These are phyloP conservation scores for Fraxinus angustifolia DNA, from an alignment of 305 asterid genomes.

Conservation along the genomic window DNA sequence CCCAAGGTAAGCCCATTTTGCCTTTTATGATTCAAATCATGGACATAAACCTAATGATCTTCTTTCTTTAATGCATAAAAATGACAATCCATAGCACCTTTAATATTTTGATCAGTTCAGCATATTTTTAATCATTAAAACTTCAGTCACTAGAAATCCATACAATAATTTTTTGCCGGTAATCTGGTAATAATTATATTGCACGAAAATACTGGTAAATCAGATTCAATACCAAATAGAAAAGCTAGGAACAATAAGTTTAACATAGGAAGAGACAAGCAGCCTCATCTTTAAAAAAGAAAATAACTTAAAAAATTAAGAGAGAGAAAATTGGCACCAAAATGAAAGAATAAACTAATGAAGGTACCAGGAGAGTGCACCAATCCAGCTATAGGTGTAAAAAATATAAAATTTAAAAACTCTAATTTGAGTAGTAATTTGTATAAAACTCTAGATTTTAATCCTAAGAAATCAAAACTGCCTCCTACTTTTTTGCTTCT, in stretches of 20 bases:
- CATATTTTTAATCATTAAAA: not conserved
- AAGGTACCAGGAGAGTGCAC: slow-evolving; percentile 36
- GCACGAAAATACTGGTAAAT: not conserved
- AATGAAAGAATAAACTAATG: not conserved
- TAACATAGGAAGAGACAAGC: not conserved
- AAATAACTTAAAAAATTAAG: not conserved
- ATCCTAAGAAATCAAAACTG: too few species aligned
- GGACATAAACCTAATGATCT: not conserved
- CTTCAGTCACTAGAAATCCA: not conserved
- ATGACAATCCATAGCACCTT: not conserved
- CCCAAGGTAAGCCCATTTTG: not conserved
- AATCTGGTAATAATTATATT: not conserved
- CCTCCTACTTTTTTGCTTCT: too few species aligned
- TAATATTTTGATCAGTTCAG: not conserved
- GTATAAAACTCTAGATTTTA: too few species aligned
- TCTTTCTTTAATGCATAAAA: not conserved
- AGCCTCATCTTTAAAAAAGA: not conserved
- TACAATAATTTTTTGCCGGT: not conserved
- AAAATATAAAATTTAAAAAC: too few species aligned
- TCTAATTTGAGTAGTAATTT: too few species aligned
- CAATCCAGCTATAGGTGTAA: slow-evolving; percentile 56
- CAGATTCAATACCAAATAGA: not conserved
- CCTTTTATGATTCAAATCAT: slow-evolving; percentile 10
- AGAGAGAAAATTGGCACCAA: slow-evolving; percentile 7
- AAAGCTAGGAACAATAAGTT: not conserved